Evolutionary conservation across 176 grass and related monocot species (phyloP).

Genomic region (Rhynchospora breviuscula): DNA sequence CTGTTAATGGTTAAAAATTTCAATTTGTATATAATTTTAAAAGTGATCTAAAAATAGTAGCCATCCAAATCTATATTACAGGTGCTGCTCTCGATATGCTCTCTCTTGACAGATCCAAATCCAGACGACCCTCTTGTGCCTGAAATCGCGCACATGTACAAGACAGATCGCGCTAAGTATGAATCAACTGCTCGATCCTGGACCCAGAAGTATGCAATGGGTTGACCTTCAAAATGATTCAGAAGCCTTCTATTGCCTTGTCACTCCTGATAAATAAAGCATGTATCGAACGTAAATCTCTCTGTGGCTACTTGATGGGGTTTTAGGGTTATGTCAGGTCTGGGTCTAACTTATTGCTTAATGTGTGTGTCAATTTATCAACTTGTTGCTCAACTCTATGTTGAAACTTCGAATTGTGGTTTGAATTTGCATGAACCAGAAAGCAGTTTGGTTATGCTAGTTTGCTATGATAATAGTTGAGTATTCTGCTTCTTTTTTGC

Average conservation of each 20-base stretch:
- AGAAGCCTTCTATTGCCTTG: background rate
- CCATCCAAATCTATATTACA: slow-evolving; percentile 12
- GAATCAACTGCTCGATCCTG: slow-evolving; percentile 80
- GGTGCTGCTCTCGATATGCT: slow-evolving; percentile 77
- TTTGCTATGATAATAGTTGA: background rate
- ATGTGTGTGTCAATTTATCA: background rate
- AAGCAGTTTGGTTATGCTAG: slow-evolving; percentile 11
- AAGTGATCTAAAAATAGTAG: background rate
- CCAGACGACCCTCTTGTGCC: slow-evolving; percentile 74
- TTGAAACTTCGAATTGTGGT: slow-evolving; percentile 22
- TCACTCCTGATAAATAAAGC: slow-evolving; percentile 21
- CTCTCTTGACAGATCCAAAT: slow-evolving; percentile 75
- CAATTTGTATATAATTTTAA: background rate
- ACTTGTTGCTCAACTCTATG: slow-evolving; percentile 9
- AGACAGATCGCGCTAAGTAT: slow-evolving; percentile 74
- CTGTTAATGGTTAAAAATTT: background rate
- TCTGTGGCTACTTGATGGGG: background rate
- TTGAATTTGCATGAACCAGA: slow-evolving; percentile 20
- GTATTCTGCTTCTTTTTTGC: no score
- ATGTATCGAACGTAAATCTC: background rate
- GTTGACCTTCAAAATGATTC: slow-evolving; percentile 28
- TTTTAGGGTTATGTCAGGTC: slow-evolving; percentile 8
- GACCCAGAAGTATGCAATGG: slow-evolving; percentile 94
- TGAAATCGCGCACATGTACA: slow-evolving; percentile 93
- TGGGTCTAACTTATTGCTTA: slow-evolving; percentile 6